Conservation (phyloP, 306 rosid genomes). For the Ammopiptanthus mongolicus region DNA sequence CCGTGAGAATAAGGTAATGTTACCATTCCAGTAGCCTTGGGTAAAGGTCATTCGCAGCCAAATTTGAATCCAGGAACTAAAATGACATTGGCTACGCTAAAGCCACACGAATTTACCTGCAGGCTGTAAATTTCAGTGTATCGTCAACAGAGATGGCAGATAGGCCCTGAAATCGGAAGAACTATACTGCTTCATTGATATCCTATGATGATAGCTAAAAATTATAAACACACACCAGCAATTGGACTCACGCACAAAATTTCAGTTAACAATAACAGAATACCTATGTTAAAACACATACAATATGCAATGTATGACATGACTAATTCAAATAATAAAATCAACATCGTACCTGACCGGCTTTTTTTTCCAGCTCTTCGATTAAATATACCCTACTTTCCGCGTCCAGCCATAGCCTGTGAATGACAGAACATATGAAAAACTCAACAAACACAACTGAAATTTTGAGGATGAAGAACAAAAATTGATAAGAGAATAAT, state of each 20-base stretch:
- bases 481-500: neutral
- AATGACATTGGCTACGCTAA: neutral
- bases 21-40: neutral
- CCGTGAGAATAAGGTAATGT: slow-evolving; percentile 40
- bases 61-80: slow-evolving; percentile 12
- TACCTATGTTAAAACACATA: neutral
- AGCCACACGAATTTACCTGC: slow-evolving; percentile 47
- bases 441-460: neutral
- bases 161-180: slow-evolving; percentile 57
- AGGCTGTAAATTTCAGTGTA: slow-evolving; percentile 50
- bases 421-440: neutral
- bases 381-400: slow-evolving; percentile 47
- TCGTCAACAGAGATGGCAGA: slow-evolving; percentile 62
- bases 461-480: neutral
- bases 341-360: slow-evolving; percentile 38
- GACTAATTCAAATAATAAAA: neutral
- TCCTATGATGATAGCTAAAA: slow-evolving; percentile 24
- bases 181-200: slow-evolving; percentile 28
- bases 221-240: neutral
- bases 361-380: slow-evolving; percentile 38
- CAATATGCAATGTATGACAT: neutral
- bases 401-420: slow-evolving; percentile 74
- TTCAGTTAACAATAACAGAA: neutral
- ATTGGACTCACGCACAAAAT: neutral
- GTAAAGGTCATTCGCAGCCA: neutral